Percentiles rank a stretch among this genome's conserved stretches.
Conservation (phyloP, 164 flowering plant genomes). For the Pachysandra terminalis region DNA sequence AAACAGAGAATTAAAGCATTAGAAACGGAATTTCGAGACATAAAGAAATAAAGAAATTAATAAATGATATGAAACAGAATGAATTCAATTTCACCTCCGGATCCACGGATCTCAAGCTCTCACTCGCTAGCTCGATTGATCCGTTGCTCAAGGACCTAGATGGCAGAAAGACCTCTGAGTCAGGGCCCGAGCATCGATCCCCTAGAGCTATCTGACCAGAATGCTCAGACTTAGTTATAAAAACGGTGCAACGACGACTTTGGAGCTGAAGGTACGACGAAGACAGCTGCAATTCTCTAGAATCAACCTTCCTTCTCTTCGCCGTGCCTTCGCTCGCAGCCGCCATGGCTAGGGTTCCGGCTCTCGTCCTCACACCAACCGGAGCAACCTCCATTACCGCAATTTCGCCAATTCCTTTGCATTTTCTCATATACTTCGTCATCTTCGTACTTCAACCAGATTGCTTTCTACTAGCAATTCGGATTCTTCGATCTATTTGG, state of each 20-base stretch:
- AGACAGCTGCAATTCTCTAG: constrained; percentile 12
- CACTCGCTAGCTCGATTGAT: background rate
- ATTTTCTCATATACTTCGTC: constrained; percentile 32
- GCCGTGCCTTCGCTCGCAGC: constrained; percentile 2
- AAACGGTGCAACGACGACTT: constrained; percentile 16
- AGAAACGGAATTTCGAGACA: constrained; percentile 9
- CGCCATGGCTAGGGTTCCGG: constrained; percentile 26
- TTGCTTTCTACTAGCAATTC: background rate
- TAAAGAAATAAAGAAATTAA: background rate
- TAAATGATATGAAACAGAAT: background rate
- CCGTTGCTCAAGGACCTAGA: background rate
- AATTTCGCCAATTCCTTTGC: constrained; percentile 25
- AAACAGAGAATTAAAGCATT: constrained; percentile 3
- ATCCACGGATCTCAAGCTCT: background rate
- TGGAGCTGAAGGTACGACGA: constrained; percentile 24
- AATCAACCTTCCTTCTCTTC: constrained; percentile 22
- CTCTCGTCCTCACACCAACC: constrained; percentile 28
- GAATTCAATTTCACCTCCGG: constrained; percentile 29
- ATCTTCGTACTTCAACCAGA: constrained; percentile 5
- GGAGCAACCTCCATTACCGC: constrained; percentile 33
- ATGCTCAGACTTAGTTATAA: constrained; percentile 12
- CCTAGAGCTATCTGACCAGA: background rate
- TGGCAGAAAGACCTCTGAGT: background rate
- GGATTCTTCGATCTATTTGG: background rate
- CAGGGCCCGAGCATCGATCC: background rate